These are phyloP conservation scores for Solanum appendiculatum DNA, from an alignment of 257 asterid species.

Conservation along the genomic window DNA sequence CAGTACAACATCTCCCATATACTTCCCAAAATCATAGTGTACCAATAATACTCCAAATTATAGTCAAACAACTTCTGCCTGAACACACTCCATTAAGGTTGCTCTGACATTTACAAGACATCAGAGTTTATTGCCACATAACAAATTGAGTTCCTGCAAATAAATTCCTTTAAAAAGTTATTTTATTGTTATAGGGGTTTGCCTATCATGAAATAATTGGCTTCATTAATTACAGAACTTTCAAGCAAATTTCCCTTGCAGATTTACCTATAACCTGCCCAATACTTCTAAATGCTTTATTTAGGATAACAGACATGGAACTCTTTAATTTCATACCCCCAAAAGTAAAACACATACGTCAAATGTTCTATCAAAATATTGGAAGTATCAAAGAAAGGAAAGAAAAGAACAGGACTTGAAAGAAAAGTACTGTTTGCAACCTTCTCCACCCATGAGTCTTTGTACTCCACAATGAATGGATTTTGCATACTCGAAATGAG, in stretches of 20 bases:
- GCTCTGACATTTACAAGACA: neutral
- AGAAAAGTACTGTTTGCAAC: slow-evolving; percentile 13
- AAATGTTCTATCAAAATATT: neutral
- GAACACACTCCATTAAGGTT: neutral
- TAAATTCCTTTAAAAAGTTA: neutral
- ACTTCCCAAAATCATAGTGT: neutral
- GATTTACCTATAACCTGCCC: neutral
- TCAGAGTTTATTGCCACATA: neutral
- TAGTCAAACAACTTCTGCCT: neutral
- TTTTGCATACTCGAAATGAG: slow-evolving; percentile 75
- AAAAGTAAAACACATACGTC: neutral
- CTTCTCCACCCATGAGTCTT: slow-evolving; percentile 99
- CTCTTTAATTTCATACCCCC: neutral
- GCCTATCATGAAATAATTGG: neutral
- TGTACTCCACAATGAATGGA: slow-evolving; percentile 87
- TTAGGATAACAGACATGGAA: neutral
- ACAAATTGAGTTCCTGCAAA: neutral
- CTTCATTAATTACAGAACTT: neutral
- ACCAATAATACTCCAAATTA: neutral
- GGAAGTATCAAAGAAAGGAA: neutral
- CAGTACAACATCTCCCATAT: neutral
- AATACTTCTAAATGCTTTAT: neutral
- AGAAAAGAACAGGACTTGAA: neutral
- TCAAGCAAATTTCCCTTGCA: neutral
- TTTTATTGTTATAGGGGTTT: neutral